Evolutionary conservation across 1,284 basidiomycete genomes (phyloP), one percentile per base, ranked within the genome.

Genomic region (Takashimella koratensis): DNA sequence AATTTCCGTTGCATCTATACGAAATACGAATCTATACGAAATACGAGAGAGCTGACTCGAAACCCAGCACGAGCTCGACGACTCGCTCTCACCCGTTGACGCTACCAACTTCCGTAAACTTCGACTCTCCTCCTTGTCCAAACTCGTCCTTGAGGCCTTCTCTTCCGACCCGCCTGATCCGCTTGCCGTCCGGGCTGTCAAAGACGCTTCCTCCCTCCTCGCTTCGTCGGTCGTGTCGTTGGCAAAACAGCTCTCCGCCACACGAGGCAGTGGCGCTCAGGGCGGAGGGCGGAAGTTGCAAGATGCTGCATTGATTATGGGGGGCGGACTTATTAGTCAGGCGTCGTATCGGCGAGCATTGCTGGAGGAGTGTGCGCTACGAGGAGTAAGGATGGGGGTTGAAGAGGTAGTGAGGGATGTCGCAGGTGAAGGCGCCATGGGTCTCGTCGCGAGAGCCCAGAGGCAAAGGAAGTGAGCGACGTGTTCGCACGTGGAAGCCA

Each of bases 71-170:
- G 63, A 64, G 24, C 62, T 72, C 23, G 65, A 70, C 49, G 51
- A 52, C 1, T 39, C 44, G 1, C 53, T 64, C 3, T 48, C 53
- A 16, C 52, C 64, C 0, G 50, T 62, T 16, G 56, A 60, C 39
- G 59, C 67, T 10, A 58, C 58, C n/a, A 72, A 72, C 51, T 44
- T 45, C 20, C 63, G 65, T 39, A 70, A 70, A 47, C 57, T 70
- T 6, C 60, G 60, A 8, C 60, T 70, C 43, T 59, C 66, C 1
- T 49, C 50, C 11, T 54, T 66, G 12, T 52, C 63, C 4, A 57
- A 51, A 24, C 43, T 47, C 4, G 59, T 70, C 19, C 52, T 70
- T 22, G 54, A 57, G 6, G 39, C 55, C 1, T 66, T 59, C 36
- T 36, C 51, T 0, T 19, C 24, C 0, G 30, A 43, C 8, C 56